Percentiles rank a stretch among this genome's conserved stretches.
Conservation (phyloP, 2,329 filamentous ascomycete species). For the Colletotrichum brevisporum region DNA sequence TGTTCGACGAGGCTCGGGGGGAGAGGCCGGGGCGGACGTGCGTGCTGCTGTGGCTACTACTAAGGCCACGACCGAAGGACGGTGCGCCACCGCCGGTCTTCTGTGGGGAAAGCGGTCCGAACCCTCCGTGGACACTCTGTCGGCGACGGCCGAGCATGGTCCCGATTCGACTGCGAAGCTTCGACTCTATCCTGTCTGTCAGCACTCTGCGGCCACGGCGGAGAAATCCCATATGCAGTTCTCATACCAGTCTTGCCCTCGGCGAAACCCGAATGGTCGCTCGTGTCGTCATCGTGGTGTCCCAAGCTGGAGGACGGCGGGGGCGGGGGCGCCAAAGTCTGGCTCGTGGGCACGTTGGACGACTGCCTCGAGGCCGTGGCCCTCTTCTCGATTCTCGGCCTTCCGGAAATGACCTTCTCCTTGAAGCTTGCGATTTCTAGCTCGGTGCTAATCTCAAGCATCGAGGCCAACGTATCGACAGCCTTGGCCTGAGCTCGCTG, state of each 20-base stretch:
- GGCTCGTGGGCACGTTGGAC: conserved; percentile 51
- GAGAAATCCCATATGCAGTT: background rate
- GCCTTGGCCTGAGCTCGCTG: conserved; percentile 81
- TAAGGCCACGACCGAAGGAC: conserved; percentile 73
- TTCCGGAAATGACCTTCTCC: conserved; percentile 40
- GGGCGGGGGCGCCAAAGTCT: conserved; percentile 47
- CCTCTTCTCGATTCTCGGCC: conserved; percentile 55
- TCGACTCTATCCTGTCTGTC: conserved; percentile 62
- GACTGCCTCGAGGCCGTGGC: conserved; percentile 56
- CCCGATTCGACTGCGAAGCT: conserved; percentile 74
- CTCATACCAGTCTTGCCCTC: conserved; percentile 46
- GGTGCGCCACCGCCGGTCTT: conserved; percentile 58
- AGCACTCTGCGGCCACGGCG: conserved; percentile 36
- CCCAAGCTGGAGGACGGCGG: conserved; percentile 38
- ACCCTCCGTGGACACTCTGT: conserved; percentile 76
- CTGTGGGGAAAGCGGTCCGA: conserved; percentile 68
- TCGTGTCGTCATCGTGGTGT: conserved; percentile 57
- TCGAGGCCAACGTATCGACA: conserved; percentile 83
- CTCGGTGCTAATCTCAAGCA: conserved; percentile 88
- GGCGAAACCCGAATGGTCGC: conserved; percentile 58
- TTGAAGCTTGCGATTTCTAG: conserved; percentile 77
- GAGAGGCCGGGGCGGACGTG: conserved; percentile 61
- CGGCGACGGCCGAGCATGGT: conserved; percentile 77
- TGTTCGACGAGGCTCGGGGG: conserved; percentile 71
- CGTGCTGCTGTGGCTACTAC: conserved; percentile 72